A percentile compares a stretch with the other conserved stretches of the same genome.
Conservation (phyloP, 306 rosid genomes). For the Cucurbita argyrosperma region DNA sequence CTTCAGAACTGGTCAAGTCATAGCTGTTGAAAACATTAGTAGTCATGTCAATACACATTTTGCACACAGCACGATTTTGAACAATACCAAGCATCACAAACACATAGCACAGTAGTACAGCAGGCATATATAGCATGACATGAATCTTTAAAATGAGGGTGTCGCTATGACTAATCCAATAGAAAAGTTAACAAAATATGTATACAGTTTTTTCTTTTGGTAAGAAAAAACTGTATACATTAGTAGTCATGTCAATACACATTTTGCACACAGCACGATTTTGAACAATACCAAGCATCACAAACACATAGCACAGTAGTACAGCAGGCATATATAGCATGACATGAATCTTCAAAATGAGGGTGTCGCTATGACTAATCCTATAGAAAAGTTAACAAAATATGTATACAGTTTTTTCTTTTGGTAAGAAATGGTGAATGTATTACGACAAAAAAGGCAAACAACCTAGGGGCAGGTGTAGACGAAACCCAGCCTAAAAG, state of each 20-base stretch:
- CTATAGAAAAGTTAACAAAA: neutral
- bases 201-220: neutral
- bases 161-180: neutral
- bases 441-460: no score
- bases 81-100: neutral
- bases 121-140: neutral
- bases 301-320: neutral
- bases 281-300: neutral
- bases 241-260: conserved; percentile 16
- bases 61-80: neutral
- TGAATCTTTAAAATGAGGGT: neutral
- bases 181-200: neutral
- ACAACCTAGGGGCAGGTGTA: no score
- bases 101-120: neutral
- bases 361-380: neutral
- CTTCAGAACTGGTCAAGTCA: conserved; percentile 64
- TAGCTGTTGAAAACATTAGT: conserved; percentile 44
- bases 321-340: neutral
- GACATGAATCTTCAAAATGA: neutral
- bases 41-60: conserved; percentile 17
- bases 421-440: neutral
- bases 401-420: neutral
- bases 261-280: neutral
- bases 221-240: neutral
- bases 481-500: no score